These are phyloP conservation scores for Cryptococcus deneoformans DNA, from an alignment of 1,284 basidiomycete species.

Conservation along the genomic window DNA sequence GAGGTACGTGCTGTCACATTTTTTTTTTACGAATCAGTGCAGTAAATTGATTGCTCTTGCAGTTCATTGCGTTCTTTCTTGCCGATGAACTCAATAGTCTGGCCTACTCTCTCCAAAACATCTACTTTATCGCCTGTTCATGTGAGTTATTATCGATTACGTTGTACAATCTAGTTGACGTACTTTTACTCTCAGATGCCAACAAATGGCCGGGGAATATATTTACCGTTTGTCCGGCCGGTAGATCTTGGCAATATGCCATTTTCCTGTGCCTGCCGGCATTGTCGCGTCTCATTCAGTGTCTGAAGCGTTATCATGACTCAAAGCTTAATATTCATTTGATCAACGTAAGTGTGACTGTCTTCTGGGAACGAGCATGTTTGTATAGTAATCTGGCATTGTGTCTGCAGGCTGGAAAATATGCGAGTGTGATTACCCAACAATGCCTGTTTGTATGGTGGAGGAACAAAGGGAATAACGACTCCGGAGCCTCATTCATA, in stretches of 20 bases:
- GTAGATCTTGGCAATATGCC: constrained; percentile 56
- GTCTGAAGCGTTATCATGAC: constrained; percentile 79
- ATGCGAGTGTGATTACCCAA: constrained; percentile 62
- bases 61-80: constrained; percentile 38
- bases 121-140: constrained; percentile 55
- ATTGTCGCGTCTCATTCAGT: constrained; percentile 75
- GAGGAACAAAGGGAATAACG: constrained; percentile 56
- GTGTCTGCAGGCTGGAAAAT: constrained; percentile 68
- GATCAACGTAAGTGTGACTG: constrained; percentile 62
- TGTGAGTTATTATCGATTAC: constrained; percentile 19
- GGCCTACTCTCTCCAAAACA: constrained; percentile 66
- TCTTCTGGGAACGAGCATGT: no score
- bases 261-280: constrained; percentile 51
- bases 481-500: constrained; percentile 56
- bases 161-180: background rate
- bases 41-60: background rate
- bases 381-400: no score
- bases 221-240: constrained; percentile 64
- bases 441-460: constrained; percentile 69
- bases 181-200: constrained; percentile 18
- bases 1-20: constrained; percentile 57
- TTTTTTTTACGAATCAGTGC: background rate
- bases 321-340: constrained; percentile 71
- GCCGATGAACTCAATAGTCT: constrained; percentile 79
- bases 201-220: constrained; percentile 39